phyloP scores from a whole-genome alignment of 495 filamentous ascomycete species.

The Glarea lozoyensis region DNA sequence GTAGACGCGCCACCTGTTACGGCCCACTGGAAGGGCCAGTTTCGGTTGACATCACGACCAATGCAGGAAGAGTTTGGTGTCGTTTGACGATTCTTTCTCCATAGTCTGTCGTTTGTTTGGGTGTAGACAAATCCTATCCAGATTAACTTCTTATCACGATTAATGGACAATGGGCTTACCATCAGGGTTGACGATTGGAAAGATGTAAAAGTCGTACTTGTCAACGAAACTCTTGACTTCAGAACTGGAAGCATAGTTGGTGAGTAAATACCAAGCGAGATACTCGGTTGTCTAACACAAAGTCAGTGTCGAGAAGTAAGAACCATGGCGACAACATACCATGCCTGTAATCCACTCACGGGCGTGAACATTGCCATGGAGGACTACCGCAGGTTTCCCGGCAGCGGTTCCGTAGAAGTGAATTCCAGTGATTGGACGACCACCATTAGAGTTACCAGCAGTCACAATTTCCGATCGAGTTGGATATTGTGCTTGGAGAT shows the following conservation, averaged over 20 bases:
- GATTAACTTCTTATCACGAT: no score
- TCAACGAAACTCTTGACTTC: slow-evolving; percentile 35
- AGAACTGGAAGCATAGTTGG: slow-evolving; percentile 28
- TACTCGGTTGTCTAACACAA: slow-evolving; percentile 1
- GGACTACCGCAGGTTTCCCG: slow-evolving; percentile 48
- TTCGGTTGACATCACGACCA: slow-evolving; percentile 56
- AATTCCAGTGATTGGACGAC: slow-evolving; percentile 45
- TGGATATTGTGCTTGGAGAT: slow-evolving; percentile 38
- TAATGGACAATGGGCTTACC: slow-evolving; percentile 27
- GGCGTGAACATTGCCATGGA: slow-evolving; percentile 55
- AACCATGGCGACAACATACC: slow-evolving; percentile 17
- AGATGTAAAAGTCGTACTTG: slow-evolving; percentile 55
- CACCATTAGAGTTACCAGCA: slow-evolving; percentile 40
- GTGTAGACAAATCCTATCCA: slow-evolving; percentile 50
- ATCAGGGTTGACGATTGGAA: slow-evolving; percentile 57
- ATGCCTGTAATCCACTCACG: slow-evolving; percentile 55
- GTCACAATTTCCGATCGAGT: slow-evolving; percentile 42
- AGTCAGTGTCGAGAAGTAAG: not conserved
- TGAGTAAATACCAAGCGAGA: not conserved
- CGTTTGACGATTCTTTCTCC: slow-evolving; percentile 55
- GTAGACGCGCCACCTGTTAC: slow-evolving; percentile 41
- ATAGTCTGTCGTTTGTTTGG: slow-evolving; percentile 48
- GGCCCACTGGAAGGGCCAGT: slow-evolving; percentile 49
- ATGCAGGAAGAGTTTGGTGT: slow-evolving; percentile 33
- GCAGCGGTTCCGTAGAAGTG: slow-evolving; percentile 47